Evolutionary conservation across 176 grass and related monocot genomes (phyloP).

Genomic region (Aegilops speltoides): DNA sequence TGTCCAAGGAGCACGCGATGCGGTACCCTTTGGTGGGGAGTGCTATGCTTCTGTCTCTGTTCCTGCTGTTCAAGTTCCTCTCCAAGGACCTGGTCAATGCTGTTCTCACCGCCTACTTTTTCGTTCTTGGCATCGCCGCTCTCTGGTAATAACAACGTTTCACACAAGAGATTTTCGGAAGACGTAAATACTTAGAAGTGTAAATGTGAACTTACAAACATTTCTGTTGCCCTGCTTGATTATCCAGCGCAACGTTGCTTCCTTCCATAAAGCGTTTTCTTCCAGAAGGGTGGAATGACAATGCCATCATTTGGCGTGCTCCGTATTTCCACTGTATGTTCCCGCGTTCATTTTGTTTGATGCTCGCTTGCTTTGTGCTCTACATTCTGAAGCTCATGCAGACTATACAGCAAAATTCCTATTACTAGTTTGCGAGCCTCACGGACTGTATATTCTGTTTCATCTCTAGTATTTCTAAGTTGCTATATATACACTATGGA

Average conservation of each 20-base stretch:
- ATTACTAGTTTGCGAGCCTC: background rate
- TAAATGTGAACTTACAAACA: background rate
- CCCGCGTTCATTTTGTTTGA: background rate
- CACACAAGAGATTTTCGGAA: background rate
- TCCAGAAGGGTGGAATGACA: conserved; percentile 73
- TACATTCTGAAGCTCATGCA: background rate
- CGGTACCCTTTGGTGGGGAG: conserved; percentile 92
- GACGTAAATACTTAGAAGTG: background rate
- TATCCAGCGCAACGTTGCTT: conserved; percentile 74
- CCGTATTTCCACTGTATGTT: conserved; percentile 73
- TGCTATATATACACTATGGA: background rate
- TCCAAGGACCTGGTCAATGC: conserved; percentile 94
- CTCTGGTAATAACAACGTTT: conserved; percentile 55
- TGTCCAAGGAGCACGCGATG: conserved; percentile 99
- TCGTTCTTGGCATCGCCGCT: conserved; percentile 84
- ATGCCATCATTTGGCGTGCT: conserved; percentile 51
- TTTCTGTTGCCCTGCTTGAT: background rate
- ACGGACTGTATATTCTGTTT: background rate
- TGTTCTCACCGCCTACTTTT: conserved; percentile 86
- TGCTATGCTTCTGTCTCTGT: conserved; percentile 89
- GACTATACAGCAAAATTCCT: background rate
- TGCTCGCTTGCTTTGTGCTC: background rate
- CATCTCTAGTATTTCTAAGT: background rate
- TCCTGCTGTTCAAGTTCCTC: conserved; percentile 91
- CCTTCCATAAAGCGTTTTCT: conserved; percentile 78